phyloP scores from a whole-genome alignment of 108 stramenopile species.

The Discostella pseudostelligera region DNA sequence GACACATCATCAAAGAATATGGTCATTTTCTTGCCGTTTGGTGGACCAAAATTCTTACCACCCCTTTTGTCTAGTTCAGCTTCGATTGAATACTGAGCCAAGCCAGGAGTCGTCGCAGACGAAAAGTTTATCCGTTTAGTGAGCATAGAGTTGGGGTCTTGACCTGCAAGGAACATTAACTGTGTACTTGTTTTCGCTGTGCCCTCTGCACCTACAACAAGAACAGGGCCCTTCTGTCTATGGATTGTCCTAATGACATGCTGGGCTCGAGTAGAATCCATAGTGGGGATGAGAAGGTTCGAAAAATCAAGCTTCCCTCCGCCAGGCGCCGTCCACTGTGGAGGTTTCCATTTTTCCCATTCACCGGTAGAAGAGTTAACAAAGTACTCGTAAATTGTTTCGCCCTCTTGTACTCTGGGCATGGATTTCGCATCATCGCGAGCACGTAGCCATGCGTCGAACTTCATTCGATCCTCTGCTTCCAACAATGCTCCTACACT shows the following conservation, averaged over 20 bases:
- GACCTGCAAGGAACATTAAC: constrained; percentile 81
- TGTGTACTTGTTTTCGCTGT: constrained; percentile 91
- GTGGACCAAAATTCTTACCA: constrained; percentile 89
- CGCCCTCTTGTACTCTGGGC: constrained; percentile 68
- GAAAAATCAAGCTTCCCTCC: constrained; percentile 84
- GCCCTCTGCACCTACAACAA: constrained; percentile 88
- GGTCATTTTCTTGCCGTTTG: constrained; percentile 91
- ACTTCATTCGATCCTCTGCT: constrained; percentile 81
- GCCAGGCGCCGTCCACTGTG: constrained; percentile 72
- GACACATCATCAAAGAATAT: constrained; percentile 90
- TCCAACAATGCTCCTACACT: constrained; percentile 86
- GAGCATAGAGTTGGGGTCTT: constrained; percentile 63
- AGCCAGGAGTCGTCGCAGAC: constrained; percentile 84
- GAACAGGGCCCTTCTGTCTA: constrained; percentile 62
- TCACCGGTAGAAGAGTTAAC: constrained; percentile 58
- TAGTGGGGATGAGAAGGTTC: constrained; percentile 88
- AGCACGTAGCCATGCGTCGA: constrained; percentile 72
- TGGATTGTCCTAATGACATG: constrained; percentile 75
- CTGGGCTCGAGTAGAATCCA: constrained; percentile 86
- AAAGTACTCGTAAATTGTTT: constrained; percentile 85
- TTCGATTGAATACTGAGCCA: constrained; percentile 88
- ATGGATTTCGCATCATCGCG: constrained; percentile 58
- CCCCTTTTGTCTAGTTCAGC: constrained; percentile 90
- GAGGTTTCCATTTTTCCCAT: constrained; percentile 73
- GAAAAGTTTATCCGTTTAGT: constrained; percentile 89